A percentile compares a stretch with the other conserved stretches of the same genome.
phyloP scores from a whole-genome alignment of 2,329 filamentous ascomycete species.

The Tricladium varicosporioides region DNA sequence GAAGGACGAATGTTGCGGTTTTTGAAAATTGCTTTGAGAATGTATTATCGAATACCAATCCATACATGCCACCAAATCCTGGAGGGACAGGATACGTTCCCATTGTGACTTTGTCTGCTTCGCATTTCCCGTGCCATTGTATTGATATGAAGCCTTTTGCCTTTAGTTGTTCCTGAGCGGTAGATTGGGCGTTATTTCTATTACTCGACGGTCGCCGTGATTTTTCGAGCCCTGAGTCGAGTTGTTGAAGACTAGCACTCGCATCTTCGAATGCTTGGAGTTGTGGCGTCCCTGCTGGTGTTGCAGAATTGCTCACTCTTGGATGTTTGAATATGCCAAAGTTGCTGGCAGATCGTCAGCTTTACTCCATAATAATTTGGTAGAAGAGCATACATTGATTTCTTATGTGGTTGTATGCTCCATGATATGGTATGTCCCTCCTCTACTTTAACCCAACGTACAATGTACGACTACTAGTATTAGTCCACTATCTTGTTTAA shows the following conservation, averaged over 20 bases:
- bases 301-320: conserved; percentile 46
- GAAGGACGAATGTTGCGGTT: conserved; percentile 88
- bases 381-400: conserved; percentile 68
- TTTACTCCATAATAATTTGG: background rate
- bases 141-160: conserved; percentile 68
- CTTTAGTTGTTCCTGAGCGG: conserved; percentile 61
- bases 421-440: conserved; percentile 92
- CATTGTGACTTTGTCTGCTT: conserved; percentile 92
- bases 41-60: conserved; percentile 96
- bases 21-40: conserved; percentile 96
- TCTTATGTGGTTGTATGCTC: conserved; percentile 97
- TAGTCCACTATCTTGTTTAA: conserved; percentile 17
- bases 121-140: conserved; percentile 91
- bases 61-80: conserved; percentile 87
- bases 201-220: conserved; percentile 38
- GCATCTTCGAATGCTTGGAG: conserved; percentile 24
- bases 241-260: conserved; percentile 21
- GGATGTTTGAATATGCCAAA: conserved; percentile 98
- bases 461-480: conserved; percentile 79
- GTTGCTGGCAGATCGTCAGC: conserved; percentile 55
- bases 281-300: conserved; percentile 15
- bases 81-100: conserved; percentile 78
- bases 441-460: conserved; percentile 93
- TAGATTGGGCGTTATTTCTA: conserved; percentile 54
- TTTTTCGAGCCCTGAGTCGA: conserved; percentile 23